A percentile compares a stretch with the other conserved stretches of the same genome.
phyloP scores from a whole-genome alignment of 179 eudicot species.

The Camellia oleifera region DNA sequence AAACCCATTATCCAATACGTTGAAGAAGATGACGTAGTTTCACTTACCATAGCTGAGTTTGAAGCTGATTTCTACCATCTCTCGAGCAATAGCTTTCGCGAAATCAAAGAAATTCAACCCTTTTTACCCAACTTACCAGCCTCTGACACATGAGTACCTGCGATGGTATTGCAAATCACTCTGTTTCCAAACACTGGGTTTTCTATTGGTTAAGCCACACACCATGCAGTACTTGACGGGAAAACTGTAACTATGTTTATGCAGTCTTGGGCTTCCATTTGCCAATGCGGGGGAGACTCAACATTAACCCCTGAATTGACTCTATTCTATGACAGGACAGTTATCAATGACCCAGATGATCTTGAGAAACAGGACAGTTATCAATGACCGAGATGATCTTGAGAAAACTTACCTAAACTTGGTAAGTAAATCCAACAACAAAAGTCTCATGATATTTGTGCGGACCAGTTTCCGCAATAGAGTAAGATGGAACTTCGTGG shows the following conservation, averaged over 20 bases:
- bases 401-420: slow-evolving; percentile 14
- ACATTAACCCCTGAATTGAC: neutral
- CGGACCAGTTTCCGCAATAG: no score
- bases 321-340: slow-evolving; percentile 33
- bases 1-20: slow-evolving; percentile 20
- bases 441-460: neutral
- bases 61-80: slow-evolving; percentile 26
- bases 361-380: no score
- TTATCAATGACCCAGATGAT: slow-evolving; percentile 21
- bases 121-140: slow-evolving; percentile 20
- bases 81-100: slow-evolving; percentile 13
- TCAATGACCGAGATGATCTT: no score
- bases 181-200: slow-evolving; percentile 34
- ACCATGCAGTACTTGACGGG: slow-evolving; percentile 35
- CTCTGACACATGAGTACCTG: neutral
- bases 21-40: slow-evolving; percentile 28
- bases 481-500: no score
- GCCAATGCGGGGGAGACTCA: neutral
- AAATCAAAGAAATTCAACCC: slow-evolving; percentile 14
- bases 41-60: slow-evolving; percentile 34
- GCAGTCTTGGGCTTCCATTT: slow-evolving; percentile 38
- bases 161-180: slow-evolving; percentile 37
- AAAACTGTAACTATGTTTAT: slow-evolving; percentile 36
- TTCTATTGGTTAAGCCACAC: slow-evolving; percentile 35
- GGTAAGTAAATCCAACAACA: slow-evolving; percentile 7